These are phyloP conservation scores for Paecilomyces formosus DNA, from an alignment of 2,329 filamentous ascomycete genomes.

Conservation along the genomic window DNA sequence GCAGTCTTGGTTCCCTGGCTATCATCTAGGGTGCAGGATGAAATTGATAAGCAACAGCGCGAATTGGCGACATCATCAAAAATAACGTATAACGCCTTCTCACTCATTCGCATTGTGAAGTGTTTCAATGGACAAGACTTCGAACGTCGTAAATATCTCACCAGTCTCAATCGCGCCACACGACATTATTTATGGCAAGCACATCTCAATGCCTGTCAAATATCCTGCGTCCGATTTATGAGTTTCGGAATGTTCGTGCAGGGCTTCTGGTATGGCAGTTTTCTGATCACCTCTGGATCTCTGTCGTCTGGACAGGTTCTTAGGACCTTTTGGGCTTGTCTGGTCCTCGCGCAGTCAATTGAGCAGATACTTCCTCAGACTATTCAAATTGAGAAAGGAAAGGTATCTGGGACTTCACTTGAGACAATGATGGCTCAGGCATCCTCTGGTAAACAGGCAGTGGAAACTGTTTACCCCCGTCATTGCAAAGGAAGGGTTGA, in stretches of 20 bases:
- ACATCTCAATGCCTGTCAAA: conserved; percentile 61
- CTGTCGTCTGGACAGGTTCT: conserved; percentile 61
- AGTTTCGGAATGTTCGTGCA: conserved; percentile 73
- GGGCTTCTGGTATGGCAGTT: conserved; percentile 81
- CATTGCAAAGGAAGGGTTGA: conserved; percentile 61
- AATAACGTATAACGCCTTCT: conserved; percentile 60
- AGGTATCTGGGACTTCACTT: conserved; percentile 62
- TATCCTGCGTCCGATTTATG: conserved; percentile 66
- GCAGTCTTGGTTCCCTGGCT: conserved; percentile 53
- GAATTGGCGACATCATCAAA: conserved; percentile 66
- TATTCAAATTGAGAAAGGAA: conserved; percentile 70
- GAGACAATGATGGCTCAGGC: conserved; percentile 36
- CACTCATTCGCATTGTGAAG: conserved; percentile 78
- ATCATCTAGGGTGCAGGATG: conserved; percentile 54
- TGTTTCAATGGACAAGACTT: conserved; percentile 68
- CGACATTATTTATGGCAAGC: conserved; percentile 61
- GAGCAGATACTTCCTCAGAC: conserved; percentile 69
- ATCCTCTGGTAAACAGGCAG: conserved; percentile 14
- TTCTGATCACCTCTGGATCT: conserved; percentile 55
- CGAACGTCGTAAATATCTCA: conserved; percentile 60
- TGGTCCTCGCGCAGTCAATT: conserved; percentile 68
- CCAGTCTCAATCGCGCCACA: conserved; percentile 51
- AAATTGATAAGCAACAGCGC: conserved; percentile 61
- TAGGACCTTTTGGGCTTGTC: conserved; percentile 76
- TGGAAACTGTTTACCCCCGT: conserved; percentile 20